Conservation (phyloP, 139 green algal species). For the Axilococcus clingmanii region DNA sequence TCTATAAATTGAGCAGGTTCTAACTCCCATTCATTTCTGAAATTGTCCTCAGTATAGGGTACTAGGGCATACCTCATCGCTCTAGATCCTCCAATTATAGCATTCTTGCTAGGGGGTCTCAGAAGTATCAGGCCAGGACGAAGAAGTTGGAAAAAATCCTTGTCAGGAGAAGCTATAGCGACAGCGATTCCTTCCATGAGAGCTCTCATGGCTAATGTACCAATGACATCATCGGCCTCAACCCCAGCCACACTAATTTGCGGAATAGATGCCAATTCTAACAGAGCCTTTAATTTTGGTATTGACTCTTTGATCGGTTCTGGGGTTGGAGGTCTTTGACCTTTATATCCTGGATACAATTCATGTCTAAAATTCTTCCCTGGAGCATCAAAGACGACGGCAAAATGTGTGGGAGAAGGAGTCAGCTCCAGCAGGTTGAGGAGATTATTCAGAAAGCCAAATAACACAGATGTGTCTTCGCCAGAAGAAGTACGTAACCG, state of each 20-base stretch:
- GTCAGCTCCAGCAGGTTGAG: conserved; percentile 32
- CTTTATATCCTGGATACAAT: conserved; percentile 54
- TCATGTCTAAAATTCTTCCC: conserved; percentile 55
- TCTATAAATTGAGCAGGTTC: conserved; percentile 40
- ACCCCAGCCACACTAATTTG: conserved; percentile 40
- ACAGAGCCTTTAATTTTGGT: conserved; percentile 25
- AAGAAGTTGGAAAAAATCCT: conserved; percentile 67
- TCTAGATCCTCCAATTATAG: neutral
- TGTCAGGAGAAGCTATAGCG: conserved; percentile 53
- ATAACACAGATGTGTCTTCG: conserved; percentile 38
- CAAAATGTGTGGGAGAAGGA: conserved; percentile 48
- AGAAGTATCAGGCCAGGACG: conserved; percentile 41
- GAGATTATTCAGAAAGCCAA: conserved; percentile 38
- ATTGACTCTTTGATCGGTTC: conserved; percentile 23
- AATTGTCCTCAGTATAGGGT: conserved; percentile 32
- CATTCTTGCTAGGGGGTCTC: conserved; percentile 29
- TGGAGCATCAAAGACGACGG: conserved; percentile 50
- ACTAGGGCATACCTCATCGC: conserved; percentile 17
- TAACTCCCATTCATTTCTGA: conserved; percentile 25
- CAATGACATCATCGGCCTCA: conserved; percentile 65
- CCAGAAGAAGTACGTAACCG: conserved; percentile 15
- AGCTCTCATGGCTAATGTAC: conserved; percentile 27
- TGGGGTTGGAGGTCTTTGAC: conserved; percentile 34
- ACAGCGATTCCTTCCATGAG: conserved; percentile 37
- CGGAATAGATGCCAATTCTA: conserved; percentile 34